These are phyloP conservation scores for Quercus suber DNA, from an alignment of 306 rosid species.

Conservation along the genomic window DNA sequence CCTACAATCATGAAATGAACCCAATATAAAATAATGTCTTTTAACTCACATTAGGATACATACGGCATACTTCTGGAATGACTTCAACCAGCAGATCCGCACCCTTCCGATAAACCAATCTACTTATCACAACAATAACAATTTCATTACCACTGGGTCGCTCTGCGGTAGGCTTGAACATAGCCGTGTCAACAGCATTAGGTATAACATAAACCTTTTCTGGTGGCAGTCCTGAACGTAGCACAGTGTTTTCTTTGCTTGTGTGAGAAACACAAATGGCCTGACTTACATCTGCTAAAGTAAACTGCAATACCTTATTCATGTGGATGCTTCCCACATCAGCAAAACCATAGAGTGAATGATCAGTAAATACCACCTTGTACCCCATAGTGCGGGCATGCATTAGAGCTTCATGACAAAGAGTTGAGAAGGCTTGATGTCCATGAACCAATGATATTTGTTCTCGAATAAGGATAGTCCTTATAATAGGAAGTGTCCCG, in stretches of 20 bases:
- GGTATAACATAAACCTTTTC: slow-evolving; percentile 90
- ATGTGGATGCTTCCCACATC: slow-evolving; percentile 93
- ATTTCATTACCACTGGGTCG: slow-evolving; percentile 54
- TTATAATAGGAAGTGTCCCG: slow-evolving; percentile 70
- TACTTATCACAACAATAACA: slow-evolving; percentile 79
- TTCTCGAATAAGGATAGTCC: slow-evolving; percentile 84
- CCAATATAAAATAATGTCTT: not conserved
- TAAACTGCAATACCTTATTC: slow-evolving; percentile 96
- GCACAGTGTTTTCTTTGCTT: slow-evolving; percentile 92
- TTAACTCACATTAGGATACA: slow-evolving; percentile 68
- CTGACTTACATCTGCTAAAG: slow-evolving; percentile 87
- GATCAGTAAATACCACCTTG: slow-evolving; percentile 88
- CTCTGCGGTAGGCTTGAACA: slow-evolving; percentile 80
- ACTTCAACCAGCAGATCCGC: slow-evolving; percentile 95
- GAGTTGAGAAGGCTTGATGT: slow-evolving; percentile 94
- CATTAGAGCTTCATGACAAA: slow-evolving; percentile 90
- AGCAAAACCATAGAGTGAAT: slow-evolving; percentile 87
- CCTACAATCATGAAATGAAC: not conserved
- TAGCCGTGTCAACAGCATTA: slow-evolving; percentile 90
- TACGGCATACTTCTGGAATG: slow-evolving; percentile 85
- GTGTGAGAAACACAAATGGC: slow-evolving; percentile 97
- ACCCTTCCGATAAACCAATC: slow-evolving; percentile 90
- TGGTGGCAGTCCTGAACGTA: slow-evolving; percentile 83
- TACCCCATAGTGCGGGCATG: slow-evolving; percentile 89
- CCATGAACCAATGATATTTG: slow-evolving; percentile 78